Conservation (phyloP, 2,329 filamentous ascomycete genomes). For the Ceratocystis cubensis region DNA sequence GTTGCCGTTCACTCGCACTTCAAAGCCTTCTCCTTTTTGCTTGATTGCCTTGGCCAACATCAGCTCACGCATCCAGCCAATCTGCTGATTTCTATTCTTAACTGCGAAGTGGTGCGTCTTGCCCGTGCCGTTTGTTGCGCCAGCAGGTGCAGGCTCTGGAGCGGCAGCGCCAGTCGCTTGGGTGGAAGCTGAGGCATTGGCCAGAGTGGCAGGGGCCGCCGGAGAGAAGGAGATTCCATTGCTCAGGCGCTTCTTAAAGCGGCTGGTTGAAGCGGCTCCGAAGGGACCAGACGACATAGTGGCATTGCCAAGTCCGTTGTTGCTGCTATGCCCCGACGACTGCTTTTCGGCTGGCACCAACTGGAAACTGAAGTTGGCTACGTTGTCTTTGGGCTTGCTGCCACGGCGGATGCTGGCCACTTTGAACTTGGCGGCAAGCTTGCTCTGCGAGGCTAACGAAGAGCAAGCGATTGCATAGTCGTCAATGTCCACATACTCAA, state of each 20-base stretch:
- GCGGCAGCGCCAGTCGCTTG: conserved; percentile 20
- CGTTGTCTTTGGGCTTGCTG: conserved; percentile 40
- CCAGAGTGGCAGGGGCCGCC: conserved; percentile 27
- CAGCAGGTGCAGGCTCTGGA: conserved; percentile 28
- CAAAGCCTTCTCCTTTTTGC: conserved; percentile 72
- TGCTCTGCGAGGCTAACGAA: conserved; percentile 58
- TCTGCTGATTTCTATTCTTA: conserved; percentile 71
- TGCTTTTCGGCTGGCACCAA: conserved; percentile 59
- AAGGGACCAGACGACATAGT: neutral
- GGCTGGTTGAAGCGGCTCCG: conserved; percentile 4
- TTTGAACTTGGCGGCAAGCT: conserved; percentile 79
- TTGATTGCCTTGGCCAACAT: conserved; percentile 82
- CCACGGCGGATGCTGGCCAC: conserved; percentile 52
- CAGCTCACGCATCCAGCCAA: conserved; percentile 93
- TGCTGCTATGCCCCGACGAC: conserved; percentile 22
- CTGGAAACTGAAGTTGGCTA: conserved; percentile 70
- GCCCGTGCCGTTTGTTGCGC: conserved; percentile 47
- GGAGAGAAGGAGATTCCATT: neutral
- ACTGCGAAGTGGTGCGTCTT: conserved; percentile 95
- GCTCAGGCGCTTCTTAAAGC: conserved; percentile 19
- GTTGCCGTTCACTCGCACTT: conserved; percentile 69
- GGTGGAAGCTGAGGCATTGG: conserved; percentile 35
- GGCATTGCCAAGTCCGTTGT: conserved; percentile 28
- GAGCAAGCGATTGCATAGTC: conserved; percentile 82
- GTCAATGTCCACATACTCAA: conserved; percentile 76